Conservation (phyloP, 2,329 filamentous ascomycete genomes). For the Clonostachys sp. region DNA sequence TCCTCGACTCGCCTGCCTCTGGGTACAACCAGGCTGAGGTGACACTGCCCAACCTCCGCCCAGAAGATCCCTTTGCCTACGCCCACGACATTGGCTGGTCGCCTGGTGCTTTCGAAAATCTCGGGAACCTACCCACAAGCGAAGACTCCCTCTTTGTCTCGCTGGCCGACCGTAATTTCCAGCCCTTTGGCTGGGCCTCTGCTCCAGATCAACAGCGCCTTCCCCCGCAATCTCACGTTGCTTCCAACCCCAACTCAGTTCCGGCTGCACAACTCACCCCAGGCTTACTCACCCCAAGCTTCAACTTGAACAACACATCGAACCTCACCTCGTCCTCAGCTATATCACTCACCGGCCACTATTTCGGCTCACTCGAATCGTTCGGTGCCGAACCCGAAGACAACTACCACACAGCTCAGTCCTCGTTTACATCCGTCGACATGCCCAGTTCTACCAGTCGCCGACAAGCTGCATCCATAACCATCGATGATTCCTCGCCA, state of each 20-base stretch:
- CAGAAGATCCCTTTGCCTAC: not conserved
- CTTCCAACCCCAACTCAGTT: not conserved
- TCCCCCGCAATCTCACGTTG: not conserved
- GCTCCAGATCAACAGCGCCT: not conserved
- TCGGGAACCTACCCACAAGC: not conserved
- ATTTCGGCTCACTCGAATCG: no score
- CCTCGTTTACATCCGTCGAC: no score
- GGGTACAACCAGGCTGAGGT: not conserved
- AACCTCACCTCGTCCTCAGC: no score
- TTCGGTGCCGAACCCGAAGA: no score
- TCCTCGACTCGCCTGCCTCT: not conserved
- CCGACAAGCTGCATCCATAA: no score
- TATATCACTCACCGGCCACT: no score
- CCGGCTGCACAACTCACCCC: not conserved
- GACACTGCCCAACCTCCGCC: not conserved
- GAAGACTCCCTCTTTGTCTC: slow-evolving; percentile 16
- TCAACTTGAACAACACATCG: not conserved
- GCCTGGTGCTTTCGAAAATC: not conserved
- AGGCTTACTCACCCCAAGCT: not conserved
- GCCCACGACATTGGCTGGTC: slow-evolving; percentile 1
- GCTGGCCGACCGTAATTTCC: slow-evolving; percentile 21
- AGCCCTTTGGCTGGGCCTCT: slow-evolving; percentile 2
- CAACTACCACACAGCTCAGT: no score
- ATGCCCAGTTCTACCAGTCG: no score
- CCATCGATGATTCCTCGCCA: no score